Evolutionary conservation across 2,329 filamentous ascomycete species (phyloP).

Genomic region (Colletotrichum sp.): DNA sequence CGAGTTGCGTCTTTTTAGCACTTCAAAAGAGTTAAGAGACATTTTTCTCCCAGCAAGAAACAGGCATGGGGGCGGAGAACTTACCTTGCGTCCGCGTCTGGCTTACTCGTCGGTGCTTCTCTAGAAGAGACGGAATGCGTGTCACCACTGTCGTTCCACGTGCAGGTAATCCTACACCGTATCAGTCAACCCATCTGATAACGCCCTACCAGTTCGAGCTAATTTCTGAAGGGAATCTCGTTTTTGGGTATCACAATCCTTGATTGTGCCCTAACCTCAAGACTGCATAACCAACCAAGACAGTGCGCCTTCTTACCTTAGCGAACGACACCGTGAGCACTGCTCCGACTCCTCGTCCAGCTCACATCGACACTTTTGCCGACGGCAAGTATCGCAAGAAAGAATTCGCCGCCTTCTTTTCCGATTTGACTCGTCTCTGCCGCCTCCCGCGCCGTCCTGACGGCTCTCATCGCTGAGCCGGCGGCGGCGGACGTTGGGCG

Average conservation of each 20-base stretch:
- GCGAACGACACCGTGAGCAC: slow-evolving; percentile 18
- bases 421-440: slow-evolving; percentile 6
- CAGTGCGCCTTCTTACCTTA: slow-evolving; percentile 1
- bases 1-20: neutral
- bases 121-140: slow-evolving; percentile 9
- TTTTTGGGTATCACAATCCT: neutral
- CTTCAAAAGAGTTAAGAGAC: neutral
- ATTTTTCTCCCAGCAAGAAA: neutral
- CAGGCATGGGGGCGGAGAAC: neutral
- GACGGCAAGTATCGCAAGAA: slow-evolving; percentile 20
- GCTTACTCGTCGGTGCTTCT: neutral
- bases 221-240: neutral
- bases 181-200: neutral
- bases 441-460: neutral
- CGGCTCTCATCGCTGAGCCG: slow-evolving; percentile 11
- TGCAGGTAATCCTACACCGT: slow-evolving; percentile 4
- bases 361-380: slow-evolving; percentile 20
- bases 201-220: neutral
- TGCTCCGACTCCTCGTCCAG: slow-evolving; percentile 15
- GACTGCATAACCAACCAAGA: neutral
- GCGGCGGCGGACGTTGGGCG: neutral
- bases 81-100: slow-evolving; percentile 9
- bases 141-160: slow-evolving; percentile 20
- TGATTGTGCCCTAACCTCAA: neutral
- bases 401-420: slow-evolving; percentile 19